Evolutionary conservation across 1,284 basidiomycete species (phyloP).

Genomic region (Microbotryum lychnidis-dioicae): DNA sequence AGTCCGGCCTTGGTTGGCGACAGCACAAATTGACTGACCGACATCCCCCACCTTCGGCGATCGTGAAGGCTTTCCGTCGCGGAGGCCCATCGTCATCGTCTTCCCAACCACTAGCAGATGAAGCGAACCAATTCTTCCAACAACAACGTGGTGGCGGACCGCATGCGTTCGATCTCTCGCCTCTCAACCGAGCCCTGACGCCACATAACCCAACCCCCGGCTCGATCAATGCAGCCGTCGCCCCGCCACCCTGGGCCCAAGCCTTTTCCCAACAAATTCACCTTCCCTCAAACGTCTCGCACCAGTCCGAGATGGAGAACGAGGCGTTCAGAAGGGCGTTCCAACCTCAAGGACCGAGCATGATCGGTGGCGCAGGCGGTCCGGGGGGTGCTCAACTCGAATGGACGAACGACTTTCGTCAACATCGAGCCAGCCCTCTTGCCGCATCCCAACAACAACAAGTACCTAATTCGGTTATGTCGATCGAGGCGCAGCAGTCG

Average conservation of each 20-base stretch:
- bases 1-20: no score
- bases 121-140: constrained; percentile 26
- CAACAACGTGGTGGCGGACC: constrained; percentile 6
- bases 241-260: constrained; percentile 25
- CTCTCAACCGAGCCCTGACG: constrained; percentile 24
- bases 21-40: no score
- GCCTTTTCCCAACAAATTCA: constrained; percentile 8
- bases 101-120: neutral
- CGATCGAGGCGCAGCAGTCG: constrained; percentile 2
- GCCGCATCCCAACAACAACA: neutral
- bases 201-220: constrained; percentile 3
- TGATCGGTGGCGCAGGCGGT: neutral
- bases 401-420: constrained; percentile 3
- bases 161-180: constrained; percentile 26
- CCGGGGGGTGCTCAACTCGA: constrained; percentile 1
- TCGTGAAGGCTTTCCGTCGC: constrained; percentile 3
- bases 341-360: constrained; percentile 46
- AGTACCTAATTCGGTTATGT: constrained; percentile 3
- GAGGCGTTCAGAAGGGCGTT: constrained; percentile 47
- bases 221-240: neutral
- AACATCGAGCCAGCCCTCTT: neutral
- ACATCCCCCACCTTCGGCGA: no score
- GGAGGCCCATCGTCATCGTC: neutral
- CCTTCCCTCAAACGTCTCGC: constrained; percentile 7
- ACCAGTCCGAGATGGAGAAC: neutral